Base-by-base conservation (phyloP, 345 rosid genomes). In the Clarkia xantiana region DNA sequence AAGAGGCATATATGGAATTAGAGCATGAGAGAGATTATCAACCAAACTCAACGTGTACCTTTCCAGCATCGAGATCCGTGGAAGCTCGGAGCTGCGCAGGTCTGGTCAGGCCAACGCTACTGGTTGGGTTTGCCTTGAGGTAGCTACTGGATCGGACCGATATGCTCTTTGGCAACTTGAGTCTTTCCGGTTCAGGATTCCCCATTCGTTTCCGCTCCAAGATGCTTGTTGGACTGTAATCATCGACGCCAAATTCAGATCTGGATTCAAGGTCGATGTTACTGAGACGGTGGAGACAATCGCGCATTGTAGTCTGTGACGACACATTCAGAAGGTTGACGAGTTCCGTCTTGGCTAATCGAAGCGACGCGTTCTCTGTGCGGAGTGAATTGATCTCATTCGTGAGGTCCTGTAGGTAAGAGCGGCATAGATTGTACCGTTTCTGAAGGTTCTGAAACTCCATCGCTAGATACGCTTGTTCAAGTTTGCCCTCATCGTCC, bases 81-180 rank as follows among this genome's bases (percentile, higher is more conserved):
- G 73, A 11, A 6, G 55, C 10, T 56, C 72, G 69, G 5, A 66
- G 76, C 23, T 71, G 53, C 40, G 66, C 52, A 56, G 49, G 57
- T 6, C 55, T 65, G 67, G 57, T 62, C 18, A 66, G 10, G 13
- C 19, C 19, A 13, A 18, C 17, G 34, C 52, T 52, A 45, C 53
- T 53, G 43, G 73, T 22, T 54, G 68, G 76, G 29, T 66, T 77
- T 14, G 51, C 15, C 65, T 60, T 75, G 56, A 67, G 62, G 68
- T 77, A 76, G 18, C 69, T 79, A 2, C 53, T 67, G 49, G 95
- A 76, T 53, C 87, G 64, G 38, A 85, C 87, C 18, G 95, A 82
- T 40, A 82, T 79, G 51, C 85, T 80, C 65, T 77, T 85, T 18
- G 94, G 95, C 47, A 89, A 44, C 44, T 75, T 54, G 40, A 63